Evolutionary conservation across 352 stramenopile genomes (phyloP), one percentile per base, ranked within the genome.

Genomic region (Phytophthora tubulina): DNA sequence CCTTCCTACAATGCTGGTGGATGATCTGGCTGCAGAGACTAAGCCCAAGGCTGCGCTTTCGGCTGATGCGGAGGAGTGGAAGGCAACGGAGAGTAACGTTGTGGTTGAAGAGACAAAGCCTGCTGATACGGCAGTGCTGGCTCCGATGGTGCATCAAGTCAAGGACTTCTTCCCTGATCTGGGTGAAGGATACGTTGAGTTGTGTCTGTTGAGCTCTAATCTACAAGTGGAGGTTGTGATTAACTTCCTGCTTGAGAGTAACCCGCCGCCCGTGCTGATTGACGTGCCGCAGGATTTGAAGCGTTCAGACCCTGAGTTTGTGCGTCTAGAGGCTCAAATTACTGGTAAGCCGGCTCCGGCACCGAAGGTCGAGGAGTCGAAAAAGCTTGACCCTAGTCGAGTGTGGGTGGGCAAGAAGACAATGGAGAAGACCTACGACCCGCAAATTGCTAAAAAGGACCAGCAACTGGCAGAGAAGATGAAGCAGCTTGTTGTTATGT

Each of bases 371-470:
- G 44, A 73, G 14, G 56, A 75, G 14, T 67, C 75, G n/a, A 75
- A 67, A 36, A 89, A 86, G n/a, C 66, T 87, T 17, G 71, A 89
- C 49, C 80, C 79, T 6, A 78, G 41, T 9, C 78, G 77, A 35
- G 77, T 90, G 33, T 91, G 85, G 85, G 71, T 92, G 10, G 85
- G 85, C 35, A 92, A 92, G 71, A 91, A 89, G 67, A 42, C 73
- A 21, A 73, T 76, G 59, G 81, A 88, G 56, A 86, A 84, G 53
- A 73, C 65, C 3, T 92, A 92, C 56, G 83, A 92, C 32, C 83
- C 85, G 2, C 79, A 89, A 71, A 76, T 85, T 48, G 55, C 60
- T 13, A 85, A 79, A 21, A 81, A 80, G 21, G 79, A 90, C 49
- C 61, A 73, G n/a, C 64, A 76, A 33, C 58, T 88, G 11, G 76